Conservation (phyloP, 2,329 filamentous ascomycete genomes). For the Aschersonia sp. region DNA sequence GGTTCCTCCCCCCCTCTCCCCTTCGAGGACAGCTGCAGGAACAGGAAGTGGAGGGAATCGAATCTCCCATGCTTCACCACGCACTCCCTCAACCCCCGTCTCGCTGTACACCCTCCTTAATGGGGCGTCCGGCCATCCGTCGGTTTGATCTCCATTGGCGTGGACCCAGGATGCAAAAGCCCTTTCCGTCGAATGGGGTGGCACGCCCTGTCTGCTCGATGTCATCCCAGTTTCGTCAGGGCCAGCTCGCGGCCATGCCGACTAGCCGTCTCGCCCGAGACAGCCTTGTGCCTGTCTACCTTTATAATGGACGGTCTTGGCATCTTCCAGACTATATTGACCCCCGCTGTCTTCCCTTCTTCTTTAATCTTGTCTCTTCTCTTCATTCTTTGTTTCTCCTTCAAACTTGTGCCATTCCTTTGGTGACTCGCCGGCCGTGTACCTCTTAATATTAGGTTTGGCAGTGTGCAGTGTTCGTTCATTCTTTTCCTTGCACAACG, state of each 20-base stretch:
- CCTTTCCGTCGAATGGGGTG: too few relatives aligned
- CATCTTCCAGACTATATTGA: constrained; percentile 17
- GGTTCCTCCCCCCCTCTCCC: too few relatives aligned
- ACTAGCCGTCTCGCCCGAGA: constrained; percentile 16
- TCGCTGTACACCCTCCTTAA: too few relatives aligned
- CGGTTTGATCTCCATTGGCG: too few relatives aligned
- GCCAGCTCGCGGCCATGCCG: constrained; percentile 10
- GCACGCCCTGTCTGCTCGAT: background rate
- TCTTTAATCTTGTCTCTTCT: constrained; percentile 17
- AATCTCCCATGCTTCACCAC: too few relatives aligned
- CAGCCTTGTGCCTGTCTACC: constrained; percentile 9
- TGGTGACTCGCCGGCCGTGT: constrained; percentile 13
- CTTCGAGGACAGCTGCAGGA: too few relatives aligned
- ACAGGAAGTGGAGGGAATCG: too few relatives aligned
- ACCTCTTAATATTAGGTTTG: constrained; percentile 4
- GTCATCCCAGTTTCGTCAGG: constrained; percentile 1
- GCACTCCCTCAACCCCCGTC: too few relatives aligned
- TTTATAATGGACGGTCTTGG: constrained; percentile 25
- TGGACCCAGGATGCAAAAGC: too few relatives aligned
- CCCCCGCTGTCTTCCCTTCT: constrained; percentile 17
- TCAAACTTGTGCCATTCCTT: constrained; percentile 6
- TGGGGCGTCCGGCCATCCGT: too few relatives aligned
- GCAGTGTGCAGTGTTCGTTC: constrained; percentile 14
- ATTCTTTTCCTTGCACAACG: constrained; percentile 10
- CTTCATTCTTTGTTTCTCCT: constrained; percentile 6